Evolutionary conservation across 2,329 filamentous ascomycete genomes (phyloP).

Genomic region (Lachnellula hyalina): DNA sequence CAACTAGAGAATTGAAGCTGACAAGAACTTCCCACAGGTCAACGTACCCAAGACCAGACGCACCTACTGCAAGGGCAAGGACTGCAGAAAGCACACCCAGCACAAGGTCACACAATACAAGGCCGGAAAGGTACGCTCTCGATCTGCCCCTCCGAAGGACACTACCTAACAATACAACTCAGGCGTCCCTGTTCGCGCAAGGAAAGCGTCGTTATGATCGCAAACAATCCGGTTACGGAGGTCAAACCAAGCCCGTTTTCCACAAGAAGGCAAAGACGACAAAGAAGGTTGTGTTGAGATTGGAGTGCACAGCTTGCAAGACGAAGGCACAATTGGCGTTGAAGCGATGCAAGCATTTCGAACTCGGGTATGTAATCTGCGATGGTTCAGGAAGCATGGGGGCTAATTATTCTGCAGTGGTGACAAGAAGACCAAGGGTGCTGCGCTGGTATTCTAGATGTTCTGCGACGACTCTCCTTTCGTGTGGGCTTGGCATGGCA

Average conservation of each 20-base stretch:
- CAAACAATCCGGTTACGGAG: slow-evolving; percentile 99
- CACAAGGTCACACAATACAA: slow-evolving; percentile 97
- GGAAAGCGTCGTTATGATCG: slow-evolving; percentile 99
- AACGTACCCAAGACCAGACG: slow-evolving; percentile 98
- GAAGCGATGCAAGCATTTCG: slow-evolving; percentile 99
- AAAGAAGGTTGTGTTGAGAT: slow-evolving; percentile 98
- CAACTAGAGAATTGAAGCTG: slow-evolving; percentile 15
- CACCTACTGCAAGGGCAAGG: slow-evolving; percentile 96
- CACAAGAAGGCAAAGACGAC: slow-evolving; percentile 99
- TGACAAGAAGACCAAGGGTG: slow-evolving; percentile 99
- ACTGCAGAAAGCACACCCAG: slow-evolving; percentile 86
- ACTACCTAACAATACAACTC: slow-evolving; percentile 24
- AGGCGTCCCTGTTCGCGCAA: slow-evolving; percentile 90
- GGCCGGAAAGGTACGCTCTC: slow-evolving; percentile 70
- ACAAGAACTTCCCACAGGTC: slow-evolving; percentile 48
- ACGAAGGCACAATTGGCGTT: slow-evolving; percentile 94
- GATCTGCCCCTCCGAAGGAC: not conserved
- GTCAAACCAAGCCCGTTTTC: slow-evolving; percentile 99
- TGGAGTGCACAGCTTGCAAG: slow-evolving; percentile 98
- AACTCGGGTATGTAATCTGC: slow-evolving; percentile 75
- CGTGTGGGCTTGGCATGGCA: slow-evolving; percentile 23
- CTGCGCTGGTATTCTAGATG: slow-evolving; percentile 97
- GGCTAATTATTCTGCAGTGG: slow-evolving; percentile 61
- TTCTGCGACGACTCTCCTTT: slow-evolving; percentile 24
- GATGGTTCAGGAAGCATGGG: not conserved